Base-by-base conservation (phyloP, 2,329 filamentous ascomycete genomes). In the Xenosphaeropsis pyriputrescens region DNA sequence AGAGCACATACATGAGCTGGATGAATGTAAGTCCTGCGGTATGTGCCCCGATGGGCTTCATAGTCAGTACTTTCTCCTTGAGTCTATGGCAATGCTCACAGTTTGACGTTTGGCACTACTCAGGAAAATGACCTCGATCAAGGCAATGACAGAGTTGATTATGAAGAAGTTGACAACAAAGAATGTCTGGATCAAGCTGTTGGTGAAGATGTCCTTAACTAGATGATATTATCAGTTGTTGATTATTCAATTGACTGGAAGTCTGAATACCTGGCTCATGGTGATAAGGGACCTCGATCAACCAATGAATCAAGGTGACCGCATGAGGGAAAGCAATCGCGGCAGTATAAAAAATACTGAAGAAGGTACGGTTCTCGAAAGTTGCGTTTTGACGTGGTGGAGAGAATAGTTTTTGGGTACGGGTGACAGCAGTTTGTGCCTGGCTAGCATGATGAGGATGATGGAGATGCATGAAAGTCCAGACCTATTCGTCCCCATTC, bases 401-500 rank as follows among this genome's bases (percentile, higher is more conserved):
- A 29, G 48, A 48, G 30, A 54, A 40, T 22, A 48, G 34, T 30
- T 39, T 47, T 36, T 51, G 46, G 11, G 48, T 6, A 8, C 26
- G 35, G 18, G 44, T 44, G 5, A 44, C 36, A 5, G 16, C 4
- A 3, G 42, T 37, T 29, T 30, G 41, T 18, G 33, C 34, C 17
- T 46, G 45, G 7, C 38, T 45, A 18, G 38, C 41, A 29, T 48
- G 45, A 31, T 50, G 47, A 34, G 49, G 51, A 38, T 53, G 52
- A 32, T 53, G 41, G n/a, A 54, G 45, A 34, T 56, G 53, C 48
- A 55, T 52, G 40, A 46, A 48, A 15, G 53, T 53, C 53, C 52
- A 55, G n/a, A 37, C 44, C 54, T 56, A 26, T 30, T 19, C 16
- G 18, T 19, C 15, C 5, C 15, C 15, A 11, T 29, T 38, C n/a